Evolutionary conservation across 2,329 filamentous ascomycete species (phyloP).

Genomic region (Verticillium klebahnii): DNA sequence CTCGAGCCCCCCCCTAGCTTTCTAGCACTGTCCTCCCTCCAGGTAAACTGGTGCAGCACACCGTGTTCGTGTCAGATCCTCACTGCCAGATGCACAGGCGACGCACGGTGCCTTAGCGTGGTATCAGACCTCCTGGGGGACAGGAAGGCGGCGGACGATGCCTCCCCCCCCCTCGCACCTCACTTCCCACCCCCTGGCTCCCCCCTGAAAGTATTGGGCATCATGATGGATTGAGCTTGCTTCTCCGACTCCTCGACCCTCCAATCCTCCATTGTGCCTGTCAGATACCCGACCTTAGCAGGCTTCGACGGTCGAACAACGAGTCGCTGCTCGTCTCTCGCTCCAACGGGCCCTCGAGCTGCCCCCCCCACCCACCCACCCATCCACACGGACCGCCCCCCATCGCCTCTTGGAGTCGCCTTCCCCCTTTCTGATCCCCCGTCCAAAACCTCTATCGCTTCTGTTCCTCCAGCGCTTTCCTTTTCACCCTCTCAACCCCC

Average conservation of each 20-base stretch:
- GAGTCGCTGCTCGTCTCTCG: neutral
- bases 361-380: neutral
- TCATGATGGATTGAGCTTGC: neutral
- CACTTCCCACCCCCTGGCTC: too few relatives aligned
- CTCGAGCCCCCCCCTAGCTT: too few relatives aligned
- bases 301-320: neutral
- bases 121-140: constrained; percentile 1
- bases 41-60: neutral
- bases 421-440: neutral
- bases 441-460: neutral
- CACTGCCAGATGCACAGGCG: neutral
- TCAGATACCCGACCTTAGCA: neutral
- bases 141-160: neutral
- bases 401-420: neutral
- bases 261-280: neutral
- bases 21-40: neutral
- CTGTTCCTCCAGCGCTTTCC: neutral
- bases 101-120: constrained; percentile 2
- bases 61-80: neutral
- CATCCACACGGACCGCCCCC: neutral
- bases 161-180: neutral
- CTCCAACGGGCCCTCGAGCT: neutral
- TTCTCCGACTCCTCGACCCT: neutral
- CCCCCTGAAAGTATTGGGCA: neutral
- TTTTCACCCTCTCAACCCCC: neutral